Evolutionary conservation across 73 alveolate genomes (phyloP), one percentile per base, ranked within the genome.

Genomic region (Urostyla sp.): DNA sequence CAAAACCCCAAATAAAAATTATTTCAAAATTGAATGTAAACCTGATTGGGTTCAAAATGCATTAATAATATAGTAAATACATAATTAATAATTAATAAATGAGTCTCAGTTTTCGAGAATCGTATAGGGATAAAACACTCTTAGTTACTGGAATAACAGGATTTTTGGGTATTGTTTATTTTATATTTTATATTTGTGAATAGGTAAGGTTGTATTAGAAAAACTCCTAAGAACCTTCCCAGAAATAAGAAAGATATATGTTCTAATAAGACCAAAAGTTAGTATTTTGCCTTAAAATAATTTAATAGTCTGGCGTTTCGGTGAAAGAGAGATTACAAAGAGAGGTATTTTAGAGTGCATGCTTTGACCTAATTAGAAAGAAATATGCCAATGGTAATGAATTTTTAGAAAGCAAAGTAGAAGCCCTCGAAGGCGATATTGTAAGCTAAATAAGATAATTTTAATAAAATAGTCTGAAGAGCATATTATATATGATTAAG

Each of bases 61-160:
- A n/a, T n/a, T n/a, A n/a, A n/a, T n/a, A n/a, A n/a, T n/a, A n/a
- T n/a, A n/a, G n/a, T n/a, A n/a, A n/a, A n/a, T n/a, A n/a, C n/a
- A n/a, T n/a, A n/a, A n/a, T n/a, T n/a, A n/a, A n/a, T n/a, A n/a
- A n/a, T n/a, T n/a, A n/a, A n/a, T n/a, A n/a, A n/a, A 5, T 49
- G 60, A 49, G 27, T 18, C 35, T 69, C 0, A 69, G n/a, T n/a
- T n/a, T n/a, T n/a, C n/a, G 50, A 35, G 85, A 81, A 11, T 81
- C 5, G 67, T 81, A 53, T 52, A 37, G 56, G 27, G 92, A 76
- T 26, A 84, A 84, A 40, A 84, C 80, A 21, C 13, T 84, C 44
- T 44, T 85, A 15, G 69, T 85, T 36, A 85, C 93, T n/a, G 93
- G 93, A 18, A 26, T 54, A 51, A 85, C 93, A 0, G 93, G 93